These are phyloP conservation scores for Ceratocystis albifundus DNA, from an alignment of 2,329 filamentous ascomycete species.

Conservation along the genomic window DNA sequence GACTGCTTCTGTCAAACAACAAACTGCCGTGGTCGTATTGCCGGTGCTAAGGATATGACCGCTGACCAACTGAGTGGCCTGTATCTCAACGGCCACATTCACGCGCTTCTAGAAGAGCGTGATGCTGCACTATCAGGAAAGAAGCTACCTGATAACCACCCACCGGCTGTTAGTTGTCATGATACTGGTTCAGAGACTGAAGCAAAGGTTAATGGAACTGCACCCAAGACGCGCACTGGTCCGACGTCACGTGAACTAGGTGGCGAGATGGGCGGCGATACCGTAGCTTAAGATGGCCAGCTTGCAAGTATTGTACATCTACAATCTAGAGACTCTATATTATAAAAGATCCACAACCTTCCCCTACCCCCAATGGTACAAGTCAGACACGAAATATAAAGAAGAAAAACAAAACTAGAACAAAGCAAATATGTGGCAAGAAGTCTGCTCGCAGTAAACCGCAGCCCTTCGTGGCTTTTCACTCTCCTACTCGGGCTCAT, in stretches of 20 bases:
- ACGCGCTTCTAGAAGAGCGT: constrained; percentile 40
- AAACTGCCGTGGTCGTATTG: constrained; percentile 50
- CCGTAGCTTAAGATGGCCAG: constrained; percentile 26
- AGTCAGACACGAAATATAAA: neutral
- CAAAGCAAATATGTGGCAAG: neutral
- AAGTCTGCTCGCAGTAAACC: neutral
- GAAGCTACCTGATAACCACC: constrained; percentile 31
- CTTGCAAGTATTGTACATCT: neutral
- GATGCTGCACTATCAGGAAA: constrained; percentile 19
- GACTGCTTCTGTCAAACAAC: constrained; percentile 49
- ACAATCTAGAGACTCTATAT: neutral
- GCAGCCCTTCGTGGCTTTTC: neutral
- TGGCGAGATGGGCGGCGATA: constrained; percentile 54
- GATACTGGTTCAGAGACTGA: constrained; percentile 13
- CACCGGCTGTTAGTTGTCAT: constrained; percentile 24
- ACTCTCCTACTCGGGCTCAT: constrained; percentile 9
- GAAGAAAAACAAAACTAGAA: neutral
- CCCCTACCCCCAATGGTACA: neutral
- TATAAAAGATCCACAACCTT: neutral
- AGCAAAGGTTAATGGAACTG: constrained; percentile 16
- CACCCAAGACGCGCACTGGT: constrained; percentile 31
- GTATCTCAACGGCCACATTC: constrained; percentile 53
- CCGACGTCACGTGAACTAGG: constrained; percentile 44
- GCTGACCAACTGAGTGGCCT: constrained; percentile 42
- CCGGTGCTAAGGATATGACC: constrained; percentile 51